phyloP scores from a whole-genome alignment of 768 basidiomycete genomes.

The Lentinula raphanica region DNA sequence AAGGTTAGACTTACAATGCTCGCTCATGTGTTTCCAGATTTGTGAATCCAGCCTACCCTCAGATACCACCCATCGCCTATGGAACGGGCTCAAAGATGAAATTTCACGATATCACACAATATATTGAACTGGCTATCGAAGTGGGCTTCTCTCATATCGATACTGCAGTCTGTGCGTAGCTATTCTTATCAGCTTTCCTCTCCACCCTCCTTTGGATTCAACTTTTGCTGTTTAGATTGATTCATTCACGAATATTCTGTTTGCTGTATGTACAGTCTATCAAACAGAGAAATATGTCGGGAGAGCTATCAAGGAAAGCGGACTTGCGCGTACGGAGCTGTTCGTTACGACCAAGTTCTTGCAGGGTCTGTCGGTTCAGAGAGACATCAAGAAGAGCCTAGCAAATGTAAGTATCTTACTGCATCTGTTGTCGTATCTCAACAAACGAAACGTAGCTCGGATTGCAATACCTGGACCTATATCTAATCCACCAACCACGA shows the following conservation, averaged over 20 bases:
- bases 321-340: slow-evolving; percentile 38
- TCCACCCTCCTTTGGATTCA: too few relatives aligned
- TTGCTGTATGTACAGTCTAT: slow-evolving; percentile 33
- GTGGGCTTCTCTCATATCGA: slow-evolving; percentile 60
- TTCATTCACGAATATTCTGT: not conserved
- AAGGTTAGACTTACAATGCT: slow-evolving; percentile 19
- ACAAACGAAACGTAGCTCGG: slow-evolving; percentile 42
- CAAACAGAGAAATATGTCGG: slow-evolving; percentile 30
- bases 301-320: slow-evolving; percentile 39
- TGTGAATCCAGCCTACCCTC: not conserved
- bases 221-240: not conserved
- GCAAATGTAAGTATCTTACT: slow-evolving; percentile 32
- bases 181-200: too few relatives aligned
- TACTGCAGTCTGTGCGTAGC: slow-evolving; percentile 46
- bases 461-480: slow-evolving; percentile 58
- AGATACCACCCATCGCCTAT: slow-evolving; percentile 64
- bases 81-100: slow-evolving; percentile 45
- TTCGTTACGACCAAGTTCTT: slow-evolving; percentile 56
- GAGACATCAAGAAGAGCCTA: slow-evolving; percentile 43
- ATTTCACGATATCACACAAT: slow-evolving; percentile 44
- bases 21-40: not conserved
- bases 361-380: slow-evolving; percentile 28
- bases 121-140: slow-evolving; percentile 54
- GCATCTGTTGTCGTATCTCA: not conserved
- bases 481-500: slow-evolving; percentile 57